phyloP scores from a whole-genome alignment of 495 filamentous ascomycete species.

The Trichoderma asperelloides region DNA sequence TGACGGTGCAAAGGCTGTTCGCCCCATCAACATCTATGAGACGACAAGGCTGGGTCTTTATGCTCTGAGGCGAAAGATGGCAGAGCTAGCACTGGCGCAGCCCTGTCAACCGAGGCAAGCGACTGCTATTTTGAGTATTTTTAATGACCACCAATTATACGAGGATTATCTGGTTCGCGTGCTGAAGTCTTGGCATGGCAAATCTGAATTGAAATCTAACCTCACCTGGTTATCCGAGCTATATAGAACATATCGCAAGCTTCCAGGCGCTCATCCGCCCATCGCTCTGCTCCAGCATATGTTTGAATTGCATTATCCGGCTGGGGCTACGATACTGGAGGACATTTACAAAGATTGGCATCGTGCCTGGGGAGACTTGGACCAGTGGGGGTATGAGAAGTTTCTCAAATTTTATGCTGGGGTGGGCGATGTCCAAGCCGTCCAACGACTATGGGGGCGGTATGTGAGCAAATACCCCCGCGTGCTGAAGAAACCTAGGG shows the following conservation, averaged over 20 bases:
- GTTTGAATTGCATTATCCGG: constrained; percentile 32
- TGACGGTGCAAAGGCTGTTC: not conserved
- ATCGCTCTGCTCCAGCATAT: constrained; percentile 27
- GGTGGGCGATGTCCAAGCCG: constrained; percentile 41
- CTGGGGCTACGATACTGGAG: constrained; percentile 36
- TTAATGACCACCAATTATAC: constrained; percentile 4
- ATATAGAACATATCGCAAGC: constrained; percentile 19
- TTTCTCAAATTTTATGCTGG: constrained; percentile 44
- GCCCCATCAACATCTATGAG: constrained; percentile 3
- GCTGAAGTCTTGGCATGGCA: not conserved
- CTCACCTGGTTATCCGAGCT: constrained; percentile 11
- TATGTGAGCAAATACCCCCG: constrained; percentile 24
- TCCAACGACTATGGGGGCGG: constrained; percentile 50
- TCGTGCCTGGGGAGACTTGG: constrained; percentile 26
- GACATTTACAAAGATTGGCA: constrained; percentile 48
- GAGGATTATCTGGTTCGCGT: constrained; percentile 3
- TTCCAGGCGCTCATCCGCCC: constrained; percentile 21
- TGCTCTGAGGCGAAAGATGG: not conserved
- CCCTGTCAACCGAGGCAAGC: constrained; percentile 8
- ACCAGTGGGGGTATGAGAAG: constrained; percentile 36
- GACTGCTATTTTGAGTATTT: not conserved
- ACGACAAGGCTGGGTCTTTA: not conserved
- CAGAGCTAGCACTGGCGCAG: not conserved
- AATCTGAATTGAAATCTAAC: not conserved
- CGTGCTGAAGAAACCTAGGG: constrained; percentile 24